These are phyloP conservation scores for Teratosphaeria destructans DNA, from an alignment of 2,329 filamentous ascomycete genomes.

Conservation along the genomic window DNA sequence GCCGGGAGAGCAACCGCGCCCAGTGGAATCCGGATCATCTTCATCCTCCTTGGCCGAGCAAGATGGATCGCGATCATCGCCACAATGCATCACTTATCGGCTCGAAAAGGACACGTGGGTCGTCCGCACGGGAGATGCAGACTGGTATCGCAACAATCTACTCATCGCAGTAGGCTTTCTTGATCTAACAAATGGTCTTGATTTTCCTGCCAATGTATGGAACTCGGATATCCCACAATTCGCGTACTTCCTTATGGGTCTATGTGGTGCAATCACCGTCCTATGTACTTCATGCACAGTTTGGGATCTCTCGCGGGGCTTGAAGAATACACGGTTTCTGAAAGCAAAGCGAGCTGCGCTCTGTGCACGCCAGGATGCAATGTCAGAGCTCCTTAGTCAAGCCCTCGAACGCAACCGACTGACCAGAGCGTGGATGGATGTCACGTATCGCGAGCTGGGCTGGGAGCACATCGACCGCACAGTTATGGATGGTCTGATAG, in stretches of 20 bases:
- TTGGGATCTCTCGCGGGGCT: constrained; percentile 35
- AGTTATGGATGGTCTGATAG: constrained; percentile 43
- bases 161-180: constrained; percentile 39
- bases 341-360: constrained; percentile 32
- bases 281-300: constrained; percentile 38
- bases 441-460: constrained; percentile 41
- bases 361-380: constrained; percentile 5
- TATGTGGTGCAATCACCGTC: constrained; percentile 41
- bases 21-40: background rate
- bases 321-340: constrained; percentile 38
- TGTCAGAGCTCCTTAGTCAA: constrained; percentile 19
- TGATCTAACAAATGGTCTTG: constrained; percentile 46
- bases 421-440: constrained; percentile 27
- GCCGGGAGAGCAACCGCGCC: background rate
- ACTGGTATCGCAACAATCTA: constrained; percentile 24
- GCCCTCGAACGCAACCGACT: background rate
- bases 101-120: background rate
- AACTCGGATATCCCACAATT: constrained; percentile 43
- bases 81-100: background rate
- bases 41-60: too few relatives aligned
- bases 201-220: constrained; percentile 50
- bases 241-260: constrained; percentile 42
- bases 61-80: background rate
- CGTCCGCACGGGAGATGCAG: background rate
- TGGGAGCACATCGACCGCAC: constrained; percentile 43